Evolutionary conservation across 2,329 filamentous ascomycete species (phyloP), one percentile per base, ranked within the genome.

Genomic region (Penicillium sp.): DNA sequence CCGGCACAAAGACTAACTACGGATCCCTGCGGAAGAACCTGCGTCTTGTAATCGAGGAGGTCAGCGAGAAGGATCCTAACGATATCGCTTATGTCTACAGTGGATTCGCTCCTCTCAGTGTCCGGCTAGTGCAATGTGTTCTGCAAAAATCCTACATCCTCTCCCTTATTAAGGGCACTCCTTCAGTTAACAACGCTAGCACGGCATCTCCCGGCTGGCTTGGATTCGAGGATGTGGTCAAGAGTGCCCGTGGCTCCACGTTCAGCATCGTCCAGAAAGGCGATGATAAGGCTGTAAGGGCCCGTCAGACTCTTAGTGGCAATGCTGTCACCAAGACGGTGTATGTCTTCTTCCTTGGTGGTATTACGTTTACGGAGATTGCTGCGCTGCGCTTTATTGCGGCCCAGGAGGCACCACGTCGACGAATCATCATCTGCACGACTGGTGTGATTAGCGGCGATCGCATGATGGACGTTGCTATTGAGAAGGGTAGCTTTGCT

Each of bases 21-120:
- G 84, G 82, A 4, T 87, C 88, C 56, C 74, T 97, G 4, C 85
- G 94, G 44, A 95, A 93, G 66, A 84, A 85, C 50, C 79, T 98
- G 11, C 82, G 86, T 24, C 79, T 98, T 13, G 95, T 96, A 64
- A 86, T 96, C 46, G 93, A 98, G 65, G 93, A 97, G 65, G 91
- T 98, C 31, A 90, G 95, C 63, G 93, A 98, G 68, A 84, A 93
- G 49, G 86, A 94, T 38, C 93, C 93, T 2, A 87, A 93, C 60
- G 93, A 98, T 60, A 85, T 97, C 51, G 86, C 90, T n/a, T 98
- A 98, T 62, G 90, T 96, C 9, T 98, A 97, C 70, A 95, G 88
- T 54, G 94, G 93, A 42, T 98, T 97, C 64, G 93, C 94, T 4
- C 94, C 93, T 0, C 78, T 98, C 10, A 95, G 88, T 36, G 81